These are phyloP conservation scores for Ceratobasidium sp. DNA, from an alignment of 1,284 basidiomycete genomes.

Conservation along the genomic window DNA sequence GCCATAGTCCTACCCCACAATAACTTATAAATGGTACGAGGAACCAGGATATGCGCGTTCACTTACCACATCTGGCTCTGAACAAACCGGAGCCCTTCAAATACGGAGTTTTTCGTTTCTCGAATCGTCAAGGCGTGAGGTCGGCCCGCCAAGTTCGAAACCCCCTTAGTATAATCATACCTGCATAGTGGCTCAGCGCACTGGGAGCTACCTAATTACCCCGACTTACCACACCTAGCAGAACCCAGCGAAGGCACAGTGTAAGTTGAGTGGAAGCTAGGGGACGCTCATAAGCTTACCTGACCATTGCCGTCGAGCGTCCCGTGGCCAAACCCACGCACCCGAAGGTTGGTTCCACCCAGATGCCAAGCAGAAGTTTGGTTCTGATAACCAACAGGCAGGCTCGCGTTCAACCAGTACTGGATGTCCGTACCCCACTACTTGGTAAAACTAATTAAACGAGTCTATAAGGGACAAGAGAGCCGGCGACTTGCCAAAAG, in stretches of 20 bases:
- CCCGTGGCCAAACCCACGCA: conserved; percentile 53
- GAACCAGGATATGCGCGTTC: too few relatives aligned
- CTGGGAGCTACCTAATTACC: too few relatives aligned
- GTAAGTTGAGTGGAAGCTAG: too few relatives aligned
- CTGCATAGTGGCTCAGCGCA: conserved; percentile 46
- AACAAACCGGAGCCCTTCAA: conserved; percentile 56
- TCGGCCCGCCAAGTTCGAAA: conserved; percentile 56
- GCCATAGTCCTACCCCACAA: conserved; percentile 53
- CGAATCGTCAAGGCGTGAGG: conserved; percentile 56
- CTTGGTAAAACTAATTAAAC: not conserved
- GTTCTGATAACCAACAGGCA: conserved; percentile 54
- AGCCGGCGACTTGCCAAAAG: conserved; percentile 14
- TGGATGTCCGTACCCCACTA: conserved; percentile 50
- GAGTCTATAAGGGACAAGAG: not conserved
- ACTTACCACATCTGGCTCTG: conserved; percentile 58
- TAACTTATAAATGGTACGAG: not conserved
- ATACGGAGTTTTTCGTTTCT: conserved; percentile 55
- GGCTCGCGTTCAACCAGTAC: conserved; percentile 53
- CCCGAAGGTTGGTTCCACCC: conserved; percentile 53
- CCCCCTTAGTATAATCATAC: conserved; percentile 57
- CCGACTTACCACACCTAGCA: too few relatives aligned
- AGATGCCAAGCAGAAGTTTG: conserved; percentile 54
- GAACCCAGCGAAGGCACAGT: too few relatives aligned
- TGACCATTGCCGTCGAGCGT: conserved; percentile 56
- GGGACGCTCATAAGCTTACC: conserved; percentile 20